A percentile compares a stretch with the other conserved stretches of the same genome.
These are phyloP conservation scores for Malania oleifera DNA, from an alignment of 164 flowering plant genomes.

Conservation along the genomic window DNA sequence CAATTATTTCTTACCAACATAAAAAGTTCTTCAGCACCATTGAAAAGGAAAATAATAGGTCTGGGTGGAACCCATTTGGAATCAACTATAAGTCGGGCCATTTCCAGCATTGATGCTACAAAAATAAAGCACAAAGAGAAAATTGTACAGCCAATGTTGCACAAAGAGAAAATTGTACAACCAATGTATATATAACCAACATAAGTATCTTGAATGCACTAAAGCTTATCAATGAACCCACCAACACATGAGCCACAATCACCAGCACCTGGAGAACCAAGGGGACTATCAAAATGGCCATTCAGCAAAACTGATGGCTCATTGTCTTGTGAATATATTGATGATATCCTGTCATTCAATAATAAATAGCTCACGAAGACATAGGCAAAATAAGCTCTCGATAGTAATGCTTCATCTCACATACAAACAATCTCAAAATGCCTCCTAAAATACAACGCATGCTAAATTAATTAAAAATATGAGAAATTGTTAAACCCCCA, in stretches of 20 bases:
- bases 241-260: constrained; percentile 99
- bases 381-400: neutral
- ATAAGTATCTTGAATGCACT: neutral
- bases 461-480: no score
- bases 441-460: no score
- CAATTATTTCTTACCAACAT: constrained; percentile 56
- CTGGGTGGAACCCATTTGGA: constrained; percentile 80
- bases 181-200: neutral
- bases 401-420: no score
- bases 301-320: constrained; percentile 81
- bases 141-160: neutral
- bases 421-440: no score
- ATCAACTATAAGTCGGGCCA: constrained; percentile 72
- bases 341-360: constrained; percentile 60
- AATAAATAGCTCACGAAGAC: constrained; percentile 1
- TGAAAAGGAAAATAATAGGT: constrained; percentile 88
- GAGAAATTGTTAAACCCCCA: no score
- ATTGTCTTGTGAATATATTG: constrained; percentile 53
- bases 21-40: constrained; percentile 99
- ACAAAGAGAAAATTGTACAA: neutral
- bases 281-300: constrained; percentile 93
- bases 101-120: constrained; percentile 89
- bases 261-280: constrained; percentile 96
- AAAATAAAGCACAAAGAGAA: constrained; percentile 7
- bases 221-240: constrained; percentile 27